These are phyloP conservation scores for Cudoniella acicularis DNA, from an alignment of 495 filamentous ascomycete species.

Conservation along the genomic window DNA sequence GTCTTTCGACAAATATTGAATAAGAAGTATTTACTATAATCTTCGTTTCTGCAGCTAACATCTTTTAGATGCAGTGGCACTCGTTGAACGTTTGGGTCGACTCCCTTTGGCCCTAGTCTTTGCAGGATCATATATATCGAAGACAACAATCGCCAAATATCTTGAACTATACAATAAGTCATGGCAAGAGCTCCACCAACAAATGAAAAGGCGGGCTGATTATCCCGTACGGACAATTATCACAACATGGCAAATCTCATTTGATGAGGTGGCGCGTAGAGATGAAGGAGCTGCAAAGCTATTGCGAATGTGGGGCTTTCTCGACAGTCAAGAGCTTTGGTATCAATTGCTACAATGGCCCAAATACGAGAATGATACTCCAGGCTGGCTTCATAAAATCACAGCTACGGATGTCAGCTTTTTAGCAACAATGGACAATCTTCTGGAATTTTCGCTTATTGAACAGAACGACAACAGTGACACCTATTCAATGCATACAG, in stretches of 20 bases:
- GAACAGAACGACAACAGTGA: conserved; percentile 24
- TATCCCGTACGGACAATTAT: conserved; percentile 32
- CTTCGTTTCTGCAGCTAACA: conserved; percentile 8
- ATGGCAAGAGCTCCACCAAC: conserved; percentile 25
- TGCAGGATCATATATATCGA: conserved; percentile 32
- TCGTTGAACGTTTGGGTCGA: conserved; percentile 27
- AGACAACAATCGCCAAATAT: conserved; percentile 23
- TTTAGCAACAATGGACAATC: conserved; percentile 20
- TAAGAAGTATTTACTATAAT: not conserved
- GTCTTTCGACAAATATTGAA: not conserved
- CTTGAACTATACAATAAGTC: conserved; percentile 28
- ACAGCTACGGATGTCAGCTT: conserved; percentile 28
- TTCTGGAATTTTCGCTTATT: conserved; percentile 33
- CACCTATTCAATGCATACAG: conserved; percentile 30
- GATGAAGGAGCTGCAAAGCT: conserved; percentile 34
- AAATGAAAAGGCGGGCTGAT: conserved; percentile 19
- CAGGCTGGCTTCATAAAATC: conserved; percentile 29
- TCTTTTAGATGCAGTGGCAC: conserved; percentile 20
- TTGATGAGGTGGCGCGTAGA: conserved; percentile 33
- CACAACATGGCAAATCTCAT: conserved; percentile 45
- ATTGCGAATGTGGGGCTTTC: conserved; percentile 42
- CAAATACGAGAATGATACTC: conserved; percentile 2
- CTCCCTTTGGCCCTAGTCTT: conserved; percentile 32
- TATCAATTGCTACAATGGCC: conserved; percentile 35
- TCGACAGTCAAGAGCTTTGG: conserved; percentile 51